Base-by-base conservation (phyloP, 805 yeast genomes). In the Teunomyces barrocoloradensis region DNA sequence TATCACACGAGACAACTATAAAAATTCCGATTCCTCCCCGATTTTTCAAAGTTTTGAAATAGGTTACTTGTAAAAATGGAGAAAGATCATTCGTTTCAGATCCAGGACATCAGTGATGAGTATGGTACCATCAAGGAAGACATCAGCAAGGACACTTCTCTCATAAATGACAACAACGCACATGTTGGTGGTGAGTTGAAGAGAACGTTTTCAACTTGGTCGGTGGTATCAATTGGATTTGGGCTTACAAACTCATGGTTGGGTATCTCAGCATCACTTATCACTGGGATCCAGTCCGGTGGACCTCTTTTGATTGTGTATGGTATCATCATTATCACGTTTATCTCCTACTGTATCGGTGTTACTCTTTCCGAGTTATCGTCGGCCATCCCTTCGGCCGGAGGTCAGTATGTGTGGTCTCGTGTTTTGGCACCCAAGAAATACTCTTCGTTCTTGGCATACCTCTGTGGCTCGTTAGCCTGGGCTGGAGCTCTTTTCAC, bases 401-500 rank as follows among this genome's bases (percentile, higher is more conserved):
- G 75, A 1, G 75, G 75, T 47, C 77, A 70, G 57, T 70, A 71
- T 51, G 70, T 65, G 43, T 71, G 75, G 75, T 64, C 75, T 5
- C 55, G 71, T 34, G 69, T 63, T 4, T 59, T 71, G 46, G 68
- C 75, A 13, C 75, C 75, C 2, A 56, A 63, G 42, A 68, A 63
- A 50, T 60, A 69, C 56, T 62, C 73, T 10, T 53, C 66, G 10
- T 68, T 71, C 46, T 61, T 64, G 53, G 72, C 74, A 5, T 71
- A 68, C 53, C 53, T 68, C 44, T 68, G 73, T 49, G 77, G 75
- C 4, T 59, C 70, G 3, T 60, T 71, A 47, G 68, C 72, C 1
- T 71, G 73, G 73, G 72, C 70, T n/a, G 75, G 77, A 18, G 59
- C 75, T 6, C 52, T 71, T 42, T 71, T 71, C 59, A 71, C 74